These are phyloP conservation scores for Ogataea wickerhamii DNA, from an alignment of 805 yeast species.

Conservation along the genomic window DNA sequence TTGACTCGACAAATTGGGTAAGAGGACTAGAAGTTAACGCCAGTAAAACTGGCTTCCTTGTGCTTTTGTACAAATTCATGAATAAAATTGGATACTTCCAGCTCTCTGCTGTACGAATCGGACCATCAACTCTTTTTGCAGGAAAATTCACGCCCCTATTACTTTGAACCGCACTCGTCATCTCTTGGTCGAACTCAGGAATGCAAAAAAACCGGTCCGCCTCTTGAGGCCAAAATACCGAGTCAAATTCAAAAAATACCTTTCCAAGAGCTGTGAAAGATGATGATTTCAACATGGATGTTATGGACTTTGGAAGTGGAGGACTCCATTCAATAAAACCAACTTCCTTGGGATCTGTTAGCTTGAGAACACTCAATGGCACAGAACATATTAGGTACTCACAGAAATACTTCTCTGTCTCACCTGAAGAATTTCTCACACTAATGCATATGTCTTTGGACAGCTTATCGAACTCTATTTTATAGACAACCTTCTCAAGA, in stretches of 20 bases:
- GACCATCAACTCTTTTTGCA: conserved; percentile 9
- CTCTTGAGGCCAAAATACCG: conserved; percentile 42
- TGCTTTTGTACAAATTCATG: conserved; percentile 27
- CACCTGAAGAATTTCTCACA: conserved; percentile 10
- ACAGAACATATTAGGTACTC: conserved; percentile 47
- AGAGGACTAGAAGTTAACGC: conserved; percentile 48
- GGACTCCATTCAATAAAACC: conserved; percentile 33
- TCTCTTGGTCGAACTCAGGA: conserved; percentile 27
- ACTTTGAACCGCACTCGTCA: conserved; percentile 14
- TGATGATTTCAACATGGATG: conserved; percentile 27
- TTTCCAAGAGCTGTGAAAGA: conserved; percentile 45
- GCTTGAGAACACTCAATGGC: conserved; percentile 46
- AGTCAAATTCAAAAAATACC: conserved; percentile 44
- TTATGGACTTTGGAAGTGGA: conserved; percentile 33
- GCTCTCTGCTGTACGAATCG: conserved; percentile 17
- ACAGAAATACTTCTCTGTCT: conserved; percentile 18
- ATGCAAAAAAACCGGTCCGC: conserved; percentile 32
- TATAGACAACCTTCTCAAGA: conserved; percentile 23
- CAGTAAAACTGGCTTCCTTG: conserved; percentile 38
- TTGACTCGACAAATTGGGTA: conserved; percentile 44
- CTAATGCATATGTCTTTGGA: conserved; percentile 21
- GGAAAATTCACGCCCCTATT: conserved; percentile 2
- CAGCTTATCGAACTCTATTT: conserved; percentile 21
- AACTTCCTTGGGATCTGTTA: conserved; percentile 24
- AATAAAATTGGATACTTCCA: conserved; percentile 30